Conservation (phyloP, 345 rosid genomes). For the Pistacia integerrima region DNA sequence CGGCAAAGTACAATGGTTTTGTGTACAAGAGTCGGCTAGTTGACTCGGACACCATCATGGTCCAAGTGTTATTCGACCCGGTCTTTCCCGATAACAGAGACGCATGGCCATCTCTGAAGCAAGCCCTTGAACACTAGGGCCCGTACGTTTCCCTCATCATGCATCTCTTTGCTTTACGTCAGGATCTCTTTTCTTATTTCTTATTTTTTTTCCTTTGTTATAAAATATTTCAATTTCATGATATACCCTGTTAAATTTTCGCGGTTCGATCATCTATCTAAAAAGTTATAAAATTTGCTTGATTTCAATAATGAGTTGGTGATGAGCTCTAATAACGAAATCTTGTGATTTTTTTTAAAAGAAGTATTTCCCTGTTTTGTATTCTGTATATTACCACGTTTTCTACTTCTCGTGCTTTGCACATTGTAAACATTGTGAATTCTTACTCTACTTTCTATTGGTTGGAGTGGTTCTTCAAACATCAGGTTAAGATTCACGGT, state of each 20-base stretch:
- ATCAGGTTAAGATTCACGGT: conserved; percentile 56
- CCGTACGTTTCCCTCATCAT: conserved; percentile 53
- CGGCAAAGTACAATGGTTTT: conserved; percentile 79
- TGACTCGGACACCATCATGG: conserved; percentile 45
- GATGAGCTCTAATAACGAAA: background rate
- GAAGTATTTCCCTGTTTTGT: too few species aligned
- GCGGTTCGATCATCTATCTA: too few species aligned
- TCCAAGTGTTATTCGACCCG: conserved; percentile 90
- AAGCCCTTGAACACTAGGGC: conserved; percentile 62
- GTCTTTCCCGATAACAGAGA: conserved; percentile 87
- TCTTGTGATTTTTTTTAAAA: too few species aligned
- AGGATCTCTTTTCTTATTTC: conserved; percentile 26
- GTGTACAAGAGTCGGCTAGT: conserved; percentile 36
- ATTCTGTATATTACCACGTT: conserved; percentile 54
- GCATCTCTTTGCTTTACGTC: conserved; percentile 88
- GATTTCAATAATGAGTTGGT: background rate
- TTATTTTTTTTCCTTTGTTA: background rate
- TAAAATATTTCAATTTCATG: background rate
- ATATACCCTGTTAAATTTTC: background rate
- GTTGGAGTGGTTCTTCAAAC: conserved; percentile 63
- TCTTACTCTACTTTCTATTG: conserved; percentile 60
- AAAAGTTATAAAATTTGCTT: background rate
- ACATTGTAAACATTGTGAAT: conserved; percentile 56
- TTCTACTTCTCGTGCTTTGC: conserved; percentile 74
- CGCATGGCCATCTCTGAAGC: conserved; percentile 81